A percentile compares a stretch with the other conserved stretches of the same genome.
These are phyloP conservation scores for Hanseniaspora valbyensis DNA, from an alignment of 805 yeast genomes.

Conservation along the genomic window DNA sequence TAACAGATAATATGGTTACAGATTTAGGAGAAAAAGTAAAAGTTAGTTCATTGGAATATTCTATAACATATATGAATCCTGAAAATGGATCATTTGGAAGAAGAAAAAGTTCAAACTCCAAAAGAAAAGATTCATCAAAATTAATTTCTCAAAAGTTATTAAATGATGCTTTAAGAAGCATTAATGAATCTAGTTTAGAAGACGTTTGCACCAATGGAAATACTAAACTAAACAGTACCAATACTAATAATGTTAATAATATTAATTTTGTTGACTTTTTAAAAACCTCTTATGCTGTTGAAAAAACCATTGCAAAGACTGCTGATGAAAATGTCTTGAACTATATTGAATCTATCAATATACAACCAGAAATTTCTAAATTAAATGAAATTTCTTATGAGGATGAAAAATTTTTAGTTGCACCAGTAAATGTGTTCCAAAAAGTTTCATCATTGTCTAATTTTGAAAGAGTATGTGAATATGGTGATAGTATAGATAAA, in stretches of 20 bases:
- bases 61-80: background rate
- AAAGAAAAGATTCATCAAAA: slow-evolving; percentile 1
- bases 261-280: background rate
- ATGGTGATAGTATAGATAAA: background rate
- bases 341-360: background rate
- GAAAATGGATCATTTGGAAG: background rate
- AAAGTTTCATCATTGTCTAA: background rate
- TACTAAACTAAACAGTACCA: background rate
- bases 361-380: background rate
- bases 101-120: background rate
- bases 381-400: background rate
- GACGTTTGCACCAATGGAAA: background rate
- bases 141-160: slow-evolving; percentile 5
- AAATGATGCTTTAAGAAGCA: slow-evolving; percentile 11
- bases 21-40: background rate
- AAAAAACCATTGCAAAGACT: background rate
- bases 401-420: too few species aligned
- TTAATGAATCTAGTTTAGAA: background rate
- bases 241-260: background rate
- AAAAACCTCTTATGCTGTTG: background rate
- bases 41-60: background rate
- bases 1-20: background rate
- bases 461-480: background rate
- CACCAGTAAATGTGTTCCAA: too few species aligned
- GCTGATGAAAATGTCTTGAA: slow-evolving; percentile 3